phyloP scores from a whole-genome alignment of 305 asterid genomes.

The Ilex paraguariensis region DNA sequence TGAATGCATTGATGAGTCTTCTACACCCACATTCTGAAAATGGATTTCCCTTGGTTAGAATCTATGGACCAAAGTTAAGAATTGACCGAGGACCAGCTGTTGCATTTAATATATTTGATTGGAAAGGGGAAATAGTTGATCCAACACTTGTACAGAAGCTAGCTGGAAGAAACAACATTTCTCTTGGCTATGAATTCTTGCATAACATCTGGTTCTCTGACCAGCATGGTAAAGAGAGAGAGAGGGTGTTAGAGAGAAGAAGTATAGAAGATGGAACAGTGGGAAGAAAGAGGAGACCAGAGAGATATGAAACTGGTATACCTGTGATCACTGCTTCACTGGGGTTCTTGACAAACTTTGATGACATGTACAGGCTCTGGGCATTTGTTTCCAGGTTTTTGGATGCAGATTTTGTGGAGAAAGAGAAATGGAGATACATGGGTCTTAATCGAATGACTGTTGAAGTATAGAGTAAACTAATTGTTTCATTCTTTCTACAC shows the following conservation, averaged over 20 bases:
- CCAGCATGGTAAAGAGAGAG: conserved; percentile 27
- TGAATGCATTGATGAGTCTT: conserved; percentile 56
- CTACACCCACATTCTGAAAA: conserved; percentile 59
- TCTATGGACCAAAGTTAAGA: conserved; percentile 59
- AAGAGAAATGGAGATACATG: conserved; percentile 78
- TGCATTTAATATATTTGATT: conserved; percentile 75
- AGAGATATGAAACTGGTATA: conserved; percentile 26
- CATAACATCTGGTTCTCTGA: conserved; percentile 44
- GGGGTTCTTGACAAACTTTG: conserved; percentile 60
- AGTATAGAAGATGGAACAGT: not conserved
- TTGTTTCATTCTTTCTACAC: not conserved
- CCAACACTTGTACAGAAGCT: conserved; percentile 69
- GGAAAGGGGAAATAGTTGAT: conserved; percentile 73
- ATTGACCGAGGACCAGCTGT: conserved; percentile 57
- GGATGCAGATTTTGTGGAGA: conserved; percentile 95
- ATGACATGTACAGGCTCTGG: conserved; percentile 72
- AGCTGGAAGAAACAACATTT: conserved; percentile 64
- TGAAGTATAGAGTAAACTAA: conserved; percentile 36
- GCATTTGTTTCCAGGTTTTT: conserved; percentile 63
- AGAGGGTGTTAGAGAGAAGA: conserved; percentile 18
- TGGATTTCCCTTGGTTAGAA: conserved; percentile 35
- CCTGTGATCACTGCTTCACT: conserved; percentile 47
- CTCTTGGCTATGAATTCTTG: conserved; percentile 53
- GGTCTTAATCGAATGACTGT: conserved; percentile 66
- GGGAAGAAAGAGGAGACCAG: conserved; percentile 16